Percentiles rank a stretch among this genome's conserved stretches.
These are phyloP conservation scores for Arthrinium phaeospermum DNA, from an alignment of 2,329 filamentous ascomycete genomes.

Conservation along the genomic window DNA sequence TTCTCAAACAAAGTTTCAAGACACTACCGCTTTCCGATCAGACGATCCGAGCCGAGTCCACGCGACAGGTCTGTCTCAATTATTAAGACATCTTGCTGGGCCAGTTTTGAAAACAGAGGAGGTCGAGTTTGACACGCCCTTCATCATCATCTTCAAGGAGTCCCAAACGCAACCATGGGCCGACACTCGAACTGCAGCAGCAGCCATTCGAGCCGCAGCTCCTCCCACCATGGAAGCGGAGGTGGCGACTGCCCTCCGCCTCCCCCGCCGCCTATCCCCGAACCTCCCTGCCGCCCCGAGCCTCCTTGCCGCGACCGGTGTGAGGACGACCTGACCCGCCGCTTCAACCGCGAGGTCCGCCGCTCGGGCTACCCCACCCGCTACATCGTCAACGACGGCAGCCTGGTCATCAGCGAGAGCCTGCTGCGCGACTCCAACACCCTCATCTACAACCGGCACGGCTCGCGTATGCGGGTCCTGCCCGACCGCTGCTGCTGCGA, in stretches of 20 bases:
- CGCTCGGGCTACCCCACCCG: slow-evolving; percentile 27
- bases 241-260: neutral
- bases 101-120: neutral
- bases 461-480: slow-evolving; percentile 30
- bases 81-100: neutral
- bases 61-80: neutral
- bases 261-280: neutral
- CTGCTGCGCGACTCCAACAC: slow-evolving; percentile 30
- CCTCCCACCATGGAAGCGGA: neutral
- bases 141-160: too few species aligned
- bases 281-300: neutral
- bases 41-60: neutral
- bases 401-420: slow-evolving; percentile 31
- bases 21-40: neutral
- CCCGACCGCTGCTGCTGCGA: slow-evolving; percentile 12
- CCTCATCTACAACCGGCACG: slow-evolving; percentile 36
- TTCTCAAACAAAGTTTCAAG: neutral
- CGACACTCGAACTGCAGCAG: neutral
- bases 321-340: slow-evolving; percentile 28
- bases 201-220: neutral
- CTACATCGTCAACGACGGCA: slow-evolving; percentile 37
- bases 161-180: neutral
- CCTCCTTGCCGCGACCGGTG: slow-evolving; percentile 22
- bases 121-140: neutral
- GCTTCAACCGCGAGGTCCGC: slow-evolving; percentile 25